Conservation (phyloP, 169 alveolate species). For the Plasmodium vivax region DNA sequence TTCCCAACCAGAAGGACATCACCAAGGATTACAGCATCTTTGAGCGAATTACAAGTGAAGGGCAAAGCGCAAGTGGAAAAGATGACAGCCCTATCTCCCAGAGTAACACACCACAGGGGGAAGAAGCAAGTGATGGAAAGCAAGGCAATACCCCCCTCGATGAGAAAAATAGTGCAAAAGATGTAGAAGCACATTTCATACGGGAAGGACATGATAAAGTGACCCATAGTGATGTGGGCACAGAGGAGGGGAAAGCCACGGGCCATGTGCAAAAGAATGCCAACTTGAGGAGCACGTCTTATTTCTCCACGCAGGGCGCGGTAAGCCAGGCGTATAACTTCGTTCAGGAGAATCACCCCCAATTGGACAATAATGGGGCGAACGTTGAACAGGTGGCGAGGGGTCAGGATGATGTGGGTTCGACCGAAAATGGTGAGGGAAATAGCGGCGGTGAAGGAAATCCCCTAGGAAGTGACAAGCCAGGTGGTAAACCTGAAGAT, state of each 20-base stretch:
- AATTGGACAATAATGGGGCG: neutral
- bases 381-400: neutral
- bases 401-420: neutral
- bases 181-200: neutral
- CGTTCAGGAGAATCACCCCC: neutral
- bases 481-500: neutral
- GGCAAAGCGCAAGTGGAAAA: neutral
- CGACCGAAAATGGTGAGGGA: neutral
- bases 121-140: neutral
- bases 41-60: neutral
- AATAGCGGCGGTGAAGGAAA: neutral
- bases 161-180: neutral
- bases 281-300: neutral
- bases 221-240: neutral
- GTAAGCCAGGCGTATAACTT: neutral
- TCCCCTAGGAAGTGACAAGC: neutral
- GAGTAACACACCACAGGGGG: neutral
- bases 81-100: neutral
- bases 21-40: neutral
- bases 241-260: neutral
- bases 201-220: conserved; percentile 2
- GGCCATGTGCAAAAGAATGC: neutral
- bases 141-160: neutral
- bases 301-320: neutral
- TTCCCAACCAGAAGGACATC: neutral